Base-by-base conservation (phyloP, 495 filamentous ascomycete species). In the Thermothielavioides terrestris region DNA sequence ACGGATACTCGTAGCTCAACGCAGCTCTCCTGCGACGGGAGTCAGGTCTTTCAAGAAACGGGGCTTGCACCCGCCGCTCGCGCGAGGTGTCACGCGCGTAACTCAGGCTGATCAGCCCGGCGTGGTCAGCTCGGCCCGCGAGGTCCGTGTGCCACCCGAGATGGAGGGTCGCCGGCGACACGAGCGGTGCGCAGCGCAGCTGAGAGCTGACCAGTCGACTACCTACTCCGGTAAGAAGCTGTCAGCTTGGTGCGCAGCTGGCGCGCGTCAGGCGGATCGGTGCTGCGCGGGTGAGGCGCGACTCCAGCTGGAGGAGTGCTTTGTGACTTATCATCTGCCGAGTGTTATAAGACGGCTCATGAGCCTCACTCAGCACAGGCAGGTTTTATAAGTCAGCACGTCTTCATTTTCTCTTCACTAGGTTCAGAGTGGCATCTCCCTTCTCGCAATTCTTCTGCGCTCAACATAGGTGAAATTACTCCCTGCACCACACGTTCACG, bases 271-370 rank as follows among this genome's bases (percentile, higher is more conserved):
- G 11, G 21, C n/a, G 12, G 34, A 52, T 23, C 14, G 22, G 32
- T 12, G 18, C 55, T 53, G 55, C 50, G 42, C 36, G 17, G 26
- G 42, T 50, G 46, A 53, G 55, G 55, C 55, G 50, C 30, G 40
- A 41, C 35, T 14, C 47, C 47, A 55, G 52, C 52, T n/a, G n/a
- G n/a, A n/a, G n/a, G n/a, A n/a, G n/a, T 1, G 15, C 5, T 34
- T 22, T 34, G 28, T 35, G 43, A 35, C 26, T 12, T 25, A 27
- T 32, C 42, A n/a, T 32, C 8, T 26, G 31, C 34, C 4, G 2
- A 6, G n/a, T 46, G 42, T 25, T 46, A 46, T 46, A 28, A 36
- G 22, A 37, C 37, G 23, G 27, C 42, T 9, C 41, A 23, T 48
- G 35, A 49, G 36, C 34, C 15, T 36, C 32, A n/a, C 17, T 34